A percentile compares a stretch with the other conserved stretches of the same genome.
These are phyloP conservation scores for Grosmannia penicillata DNA, from an alignment of 2,329 filamentous ascomycete species.

Conservation along the genomic window DNA sequence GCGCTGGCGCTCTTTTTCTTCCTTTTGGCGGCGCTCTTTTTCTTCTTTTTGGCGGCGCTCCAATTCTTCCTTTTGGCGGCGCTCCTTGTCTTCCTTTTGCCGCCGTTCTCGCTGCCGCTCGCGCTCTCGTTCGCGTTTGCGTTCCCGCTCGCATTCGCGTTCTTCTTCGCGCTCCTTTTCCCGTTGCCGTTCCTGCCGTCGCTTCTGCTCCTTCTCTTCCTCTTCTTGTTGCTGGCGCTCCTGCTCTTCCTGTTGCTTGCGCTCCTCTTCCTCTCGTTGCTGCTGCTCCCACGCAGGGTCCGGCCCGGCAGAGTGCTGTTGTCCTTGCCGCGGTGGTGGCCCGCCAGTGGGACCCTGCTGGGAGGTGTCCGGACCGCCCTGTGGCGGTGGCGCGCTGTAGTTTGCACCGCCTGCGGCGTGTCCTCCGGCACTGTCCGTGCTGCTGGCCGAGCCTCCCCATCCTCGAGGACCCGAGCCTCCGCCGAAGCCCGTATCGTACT, in stretches of 20 bases:
- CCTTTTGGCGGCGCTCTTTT: slow-evolving; percentile 1
- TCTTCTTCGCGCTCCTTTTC: not conserved
- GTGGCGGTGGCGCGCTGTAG: slow-evolving; percentile 11
- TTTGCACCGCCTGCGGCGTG: not conserved
- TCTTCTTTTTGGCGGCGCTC: not conserved
- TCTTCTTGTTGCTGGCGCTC: slow-evolving; percentile 11
- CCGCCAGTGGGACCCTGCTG: no score
- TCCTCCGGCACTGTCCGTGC: not conserved
- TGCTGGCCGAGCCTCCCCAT: not conserved
- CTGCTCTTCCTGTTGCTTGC: slow-evolving; percentile 41
- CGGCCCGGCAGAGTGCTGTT: no score
- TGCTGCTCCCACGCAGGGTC: slow-evolving; percentile 2
- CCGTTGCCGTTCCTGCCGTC: slow-evolving; percentile 10
- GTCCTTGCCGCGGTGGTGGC: not conserved
- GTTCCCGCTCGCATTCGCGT: not conserved
- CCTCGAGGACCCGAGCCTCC: not conserved
- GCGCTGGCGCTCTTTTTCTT: not conserved
- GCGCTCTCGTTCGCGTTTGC: no score
- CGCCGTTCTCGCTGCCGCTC: not conserved
- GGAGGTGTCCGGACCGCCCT: not conserved
- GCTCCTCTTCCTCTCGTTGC: slow-evolving; percentile 32
- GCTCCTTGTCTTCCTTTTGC: not conserved
- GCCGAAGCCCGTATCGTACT: slow-evolving; percentile 25
- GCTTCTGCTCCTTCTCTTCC: slow-evolving; percentile 14
- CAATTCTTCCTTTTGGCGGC: not conserved